These are phyloP conservation scores for Novymonas esmeraldas DNA, from an alignment of 208 protist species.

Conservation along the genomic window DNA sequence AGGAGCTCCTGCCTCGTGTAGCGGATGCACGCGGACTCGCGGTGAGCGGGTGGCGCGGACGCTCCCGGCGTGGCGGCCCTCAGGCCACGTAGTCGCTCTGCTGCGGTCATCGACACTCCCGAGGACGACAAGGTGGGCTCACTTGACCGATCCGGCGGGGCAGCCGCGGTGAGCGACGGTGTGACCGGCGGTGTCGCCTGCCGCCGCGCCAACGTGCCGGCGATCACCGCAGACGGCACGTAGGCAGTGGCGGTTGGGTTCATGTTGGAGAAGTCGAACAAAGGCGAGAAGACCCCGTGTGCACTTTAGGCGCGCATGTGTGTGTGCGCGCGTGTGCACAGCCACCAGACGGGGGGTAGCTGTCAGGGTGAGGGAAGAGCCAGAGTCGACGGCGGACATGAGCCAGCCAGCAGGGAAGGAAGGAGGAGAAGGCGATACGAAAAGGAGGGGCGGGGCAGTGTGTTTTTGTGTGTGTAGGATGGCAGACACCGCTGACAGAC, in stretches of 20 bases:
- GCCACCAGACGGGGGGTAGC: background rate
- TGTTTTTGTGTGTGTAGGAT: background rate
- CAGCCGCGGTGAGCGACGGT: conserved; percentile 6
- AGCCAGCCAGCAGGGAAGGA: background rate
- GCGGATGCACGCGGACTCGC: background rate
- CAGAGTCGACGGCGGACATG: background rate
- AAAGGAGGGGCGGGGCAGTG: background rate
- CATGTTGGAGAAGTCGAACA: no score
- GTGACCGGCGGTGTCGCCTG: conserved; percentile 7
- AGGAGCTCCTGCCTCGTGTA: conserved; percentile 51
- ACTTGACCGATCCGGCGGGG: no score
- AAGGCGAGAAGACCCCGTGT: background rate
- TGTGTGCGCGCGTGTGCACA: background rate
- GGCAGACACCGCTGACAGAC: no score
- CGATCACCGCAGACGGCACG: conserved; percentile 34
- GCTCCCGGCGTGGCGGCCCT: no score
- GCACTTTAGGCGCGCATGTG: background rate
- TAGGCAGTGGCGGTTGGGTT: conserved; percentile 43
- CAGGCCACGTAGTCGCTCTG: conserved; percentile 34
- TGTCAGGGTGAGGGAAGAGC: background rate
- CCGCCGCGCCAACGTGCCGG: conserved; percentile 4
- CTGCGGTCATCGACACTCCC: conserved; percentile 28
- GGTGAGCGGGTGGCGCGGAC: background rate
- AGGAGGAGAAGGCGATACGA: background rate
- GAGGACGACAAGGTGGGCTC: no score